These are phyloP conservation scores for Tricholoma terreum DNA, from an alignment of 768 basidiomycete genomes.

Conservation along the genomic window DNA sequence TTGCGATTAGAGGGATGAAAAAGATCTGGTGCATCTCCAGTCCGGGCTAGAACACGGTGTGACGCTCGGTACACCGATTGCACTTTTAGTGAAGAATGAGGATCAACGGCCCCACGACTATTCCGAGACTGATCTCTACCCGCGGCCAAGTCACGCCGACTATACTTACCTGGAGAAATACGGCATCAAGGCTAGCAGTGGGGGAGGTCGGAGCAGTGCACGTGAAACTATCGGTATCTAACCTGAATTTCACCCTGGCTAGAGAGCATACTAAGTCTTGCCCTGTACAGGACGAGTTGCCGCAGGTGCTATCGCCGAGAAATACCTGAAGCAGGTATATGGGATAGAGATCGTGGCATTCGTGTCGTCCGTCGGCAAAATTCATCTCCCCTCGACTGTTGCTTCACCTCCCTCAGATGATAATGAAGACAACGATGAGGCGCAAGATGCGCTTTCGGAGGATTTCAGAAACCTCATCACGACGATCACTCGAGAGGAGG, in stretches of 20 bases:
- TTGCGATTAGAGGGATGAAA: slow-evolving; percentile 77
- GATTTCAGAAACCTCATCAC: slow-evolving; percentile 81
- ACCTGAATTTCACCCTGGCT: neutral
- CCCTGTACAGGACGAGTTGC: slow-evolving; percentile 78
- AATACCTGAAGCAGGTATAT: slow-evolving; percentile 81
- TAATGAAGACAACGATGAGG: slow-evolving; percentile 57
- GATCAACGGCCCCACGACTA: slow-evolving; percentile 99
- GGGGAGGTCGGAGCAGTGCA: slow-evolving; percentile 92
- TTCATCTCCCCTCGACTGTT: slow-evolving; percentile 65
- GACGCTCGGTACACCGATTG: slow-evolving; percentile 96
- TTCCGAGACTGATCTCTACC: slow-evolving; percentile 96
- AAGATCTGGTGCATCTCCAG: slow-evolving; percentile 90
- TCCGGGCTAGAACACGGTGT: slow-evolving; percentile 92
- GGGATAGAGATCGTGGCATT: slow-evolving; percentile 97
- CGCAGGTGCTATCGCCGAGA: slow-evolving; percentile 97
- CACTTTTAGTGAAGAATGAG: slow-evolving; percentile 94
- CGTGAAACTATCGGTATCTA: slow-evolving; percentile 89
- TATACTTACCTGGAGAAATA: slow-evolving; percentile 98
- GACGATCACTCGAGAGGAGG: slow-evolving; percentile 79
- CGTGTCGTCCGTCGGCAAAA: slow-evolving; percentile 93
- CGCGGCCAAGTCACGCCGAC: slow-evolving; percentile 96
- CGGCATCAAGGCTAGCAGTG: slow-evolving; percentile 94
- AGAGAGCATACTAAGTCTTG: slow-evolving; percentile 2
- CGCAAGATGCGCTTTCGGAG: slow-evolving; percentile 71
- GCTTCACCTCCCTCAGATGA: slow-evolving; percentile 36